A percentile compares a stretch with the other conserved stretches of the same genome.
phyloP scores from a whole-genome alignment of 2,329 filamentous ascomycete species.

The Trichoderma sp. region DNA sequence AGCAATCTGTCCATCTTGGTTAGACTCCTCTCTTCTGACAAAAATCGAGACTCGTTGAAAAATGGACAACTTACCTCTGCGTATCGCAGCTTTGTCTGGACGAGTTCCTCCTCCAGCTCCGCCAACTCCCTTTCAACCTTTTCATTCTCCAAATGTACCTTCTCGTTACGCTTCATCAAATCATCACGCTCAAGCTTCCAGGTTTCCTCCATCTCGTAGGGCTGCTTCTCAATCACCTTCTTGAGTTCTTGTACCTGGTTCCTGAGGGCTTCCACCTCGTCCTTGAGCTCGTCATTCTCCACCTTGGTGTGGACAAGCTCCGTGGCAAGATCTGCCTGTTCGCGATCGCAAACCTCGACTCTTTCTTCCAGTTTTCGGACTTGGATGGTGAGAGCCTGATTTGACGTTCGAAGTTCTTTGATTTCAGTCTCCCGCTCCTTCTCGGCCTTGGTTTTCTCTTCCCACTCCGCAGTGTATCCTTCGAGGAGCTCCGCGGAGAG shows the following conservation, averaged over 20 bases:
- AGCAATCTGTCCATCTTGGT: slow-evolving; percentile 59
- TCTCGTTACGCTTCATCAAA: slow-evolving; percentile 87
- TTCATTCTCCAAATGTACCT: slow-evolving; percentile 92
- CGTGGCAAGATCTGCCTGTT: slow-evolving; percentile 88
- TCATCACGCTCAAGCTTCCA: slow-evolving; percentile 85
- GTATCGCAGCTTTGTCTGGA: slow-evolving; percentile 91
- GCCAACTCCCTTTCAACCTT: slow-evolving; percentile 84
- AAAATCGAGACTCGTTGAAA: neutral
- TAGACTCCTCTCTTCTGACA: neutral
- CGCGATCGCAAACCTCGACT: slow-evolving; percentile 82
- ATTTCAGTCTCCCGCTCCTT: slow-evolving; percentile 82
- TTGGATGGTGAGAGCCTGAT: slow-evolving; percentile 68
- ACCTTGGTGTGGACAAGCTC: slow-evolving; percentile 92
- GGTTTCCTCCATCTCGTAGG: slow-evolving; percentile 79
- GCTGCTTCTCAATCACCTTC: slow-evolving; percentile 85
- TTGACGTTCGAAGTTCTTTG: slow-evolving; percentile 68
- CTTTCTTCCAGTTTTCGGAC: slow-evolving; percentile 87
- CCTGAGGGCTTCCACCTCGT: slow-evolving; percentile 85
- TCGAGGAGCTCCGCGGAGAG: slow-evolving; percentile 82
- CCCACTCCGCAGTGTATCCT: slow-evolving; percentile 83
- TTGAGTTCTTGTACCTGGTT: slow-evolving; percentile 84
- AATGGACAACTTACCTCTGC: slow-evolving; percentile 72
- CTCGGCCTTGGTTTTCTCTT: slow-evolving; percentile 81
- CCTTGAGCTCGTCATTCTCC: slow-evolving; percentile 84
- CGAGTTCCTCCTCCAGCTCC: slow-evolving; percentile 89